These are phyloP conservation scores for Fusarium agapanthi DNA, from an alignment of 2,329 filamentous ascomycete species.

Conservation along the genomic window DNA sequence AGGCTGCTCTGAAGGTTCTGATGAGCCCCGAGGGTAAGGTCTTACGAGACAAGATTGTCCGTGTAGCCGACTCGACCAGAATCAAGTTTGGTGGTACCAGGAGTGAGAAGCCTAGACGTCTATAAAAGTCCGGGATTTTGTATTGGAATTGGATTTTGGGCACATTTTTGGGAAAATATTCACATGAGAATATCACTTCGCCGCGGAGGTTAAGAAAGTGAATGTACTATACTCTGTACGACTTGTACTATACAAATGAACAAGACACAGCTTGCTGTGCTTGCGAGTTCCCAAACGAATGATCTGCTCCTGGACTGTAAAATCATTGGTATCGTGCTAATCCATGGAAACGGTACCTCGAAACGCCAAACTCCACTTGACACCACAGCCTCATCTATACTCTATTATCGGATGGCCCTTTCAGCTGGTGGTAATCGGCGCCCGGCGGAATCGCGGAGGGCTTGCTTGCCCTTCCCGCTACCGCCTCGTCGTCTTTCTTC, in stretches of 20 bases:
- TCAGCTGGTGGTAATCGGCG: constrained; percentile 62
- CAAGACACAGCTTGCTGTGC: constrained; percentile 25
- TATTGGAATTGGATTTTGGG: constrained; percentile 2
- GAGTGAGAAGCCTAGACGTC: constrained; percentile 82
- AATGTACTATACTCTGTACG: constrained; percentile 50
- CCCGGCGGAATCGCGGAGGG: constrained; percentile 59
- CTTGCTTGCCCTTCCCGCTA: constrained; percentile 56
- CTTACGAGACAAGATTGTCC: constrained; percentile 77
- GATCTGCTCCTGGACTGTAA: constrained; percentile 25
- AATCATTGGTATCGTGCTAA: constrained; percentile 43
- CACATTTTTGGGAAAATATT: constrained; percentile 16
- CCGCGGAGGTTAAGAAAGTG: constrained; percentile 21
- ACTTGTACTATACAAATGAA: constrained; percentile 46
- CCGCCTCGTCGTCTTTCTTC: constrained; percentile 53
- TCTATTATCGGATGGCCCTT: constrained; percentile 53
- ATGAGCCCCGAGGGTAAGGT: constrained; percentile 84
- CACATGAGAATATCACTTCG: constrained; percentile 18
- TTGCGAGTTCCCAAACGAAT: constrained; percentile 32
- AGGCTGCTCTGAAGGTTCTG: constrained; percentile 89
- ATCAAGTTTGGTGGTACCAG: constrained; percentile 96
- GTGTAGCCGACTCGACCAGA: constrained; percentile 85
- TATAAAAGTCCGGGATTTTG: constrained; percentile 53
- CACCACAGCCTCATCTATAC: neutral
- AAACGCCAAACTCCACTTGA: constrained; percentile 38
- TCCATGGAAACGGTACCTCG: constrained; percentile 23